These are phyloP conservation scores for Cadophora luteo-olivacea DNA, from an alignment of 2,329 filamentous ascomycete genomes.

Conservation along the genomic window DNA sequence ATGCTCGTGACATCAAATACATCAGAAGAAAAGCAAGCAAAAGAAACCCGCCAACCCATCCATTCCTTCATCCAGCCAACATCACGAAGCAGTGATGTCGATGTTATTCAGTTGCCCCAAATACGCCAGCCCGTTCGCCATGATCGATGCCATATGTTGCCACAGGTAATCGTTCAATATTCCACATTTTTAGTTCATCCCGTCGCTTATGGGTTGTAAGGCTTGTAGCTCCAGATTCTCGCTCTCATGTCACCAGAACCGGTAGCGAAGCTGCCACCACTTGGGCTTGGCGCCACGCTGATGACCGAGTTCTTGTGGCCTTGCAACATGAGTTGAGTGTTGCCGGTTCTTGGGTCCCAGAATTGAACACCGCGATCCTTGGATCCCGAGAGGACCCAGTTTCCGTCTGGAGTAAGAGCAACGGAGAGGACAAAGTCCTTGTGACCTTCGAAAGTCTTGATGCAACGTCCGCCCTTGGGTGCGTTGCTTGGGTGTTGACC, in stretches of 20 bases:
- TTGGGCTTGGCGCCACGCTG: slow-evolving; percentile 90
- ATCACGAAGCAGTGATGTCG: neutral
- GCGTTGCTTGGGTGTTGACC: slow-evolving; percentile 68
- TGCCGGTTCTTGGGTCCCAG: slow-evolving; percentile 94
- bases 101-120: neutral
- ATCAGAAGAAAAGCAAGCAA: slow-evolving; percentile 14
- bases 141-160: slow-evolving; percentile 10
- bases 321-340: slow-evolving; percentile 97
- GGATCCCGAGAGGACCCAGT: slow-evolving; percentile 96
- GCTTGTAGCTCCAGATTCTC: slow-evolving; percentile 89
- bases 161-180: slow-evolving; percentile 6
- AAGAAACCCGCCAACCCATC: slow-evolving; percentile 7
- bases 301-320: slow-evolving; percentile 99
- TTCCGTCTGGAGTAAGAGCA: slow-evolving; percentile 89
- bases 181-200: neutral
- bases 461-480: slow-evolving; percentile 87
- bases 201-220: slow-evolving; percentile 25
- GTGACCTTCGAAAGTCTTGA: slow-evolving; percentile 97
- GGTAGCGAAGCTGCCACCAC: slow-evolving; percentile 86
- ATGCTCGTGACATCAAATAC: slow-evolving; percentile 5
- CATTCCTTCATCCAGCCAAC: neutral
- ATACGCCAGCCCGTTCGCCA: slow-evolving; percentile 25
- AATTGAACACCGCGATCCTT: slow-evolving; percentile 98
- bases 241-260: slow-evolving; percentile 98
- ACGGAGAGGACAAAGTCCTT: slow-evolving; percentile 98